These are phyloP conservation scores for Chrysophaeum taylorii DNA, from an alignment of 352 stramenopile species.

Conservation along the genomic window DNA sequence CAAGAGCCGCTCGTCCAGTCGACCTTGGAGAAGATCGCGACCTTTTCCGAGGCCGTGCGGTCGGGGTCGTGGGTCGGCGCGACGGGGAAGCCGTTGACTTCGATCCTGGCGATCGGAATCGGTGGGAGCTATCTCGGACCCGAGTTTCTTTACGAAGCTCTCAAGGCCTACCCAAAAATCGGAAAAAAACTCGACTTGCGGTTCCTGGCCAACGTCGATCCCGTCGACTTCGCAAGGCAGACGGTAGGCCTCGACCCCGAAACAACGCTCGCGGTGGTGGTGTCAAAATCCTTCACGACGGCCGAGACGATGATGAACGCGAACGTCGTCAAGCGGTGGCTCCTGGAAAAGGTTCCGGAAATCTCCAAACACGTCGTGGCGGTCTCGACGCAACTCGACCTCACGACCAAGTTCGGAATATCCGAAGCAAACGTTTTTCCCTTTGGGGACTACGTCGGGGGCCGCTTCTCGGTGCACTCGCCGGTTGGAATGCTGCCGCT, in stretches of 20 bases:
- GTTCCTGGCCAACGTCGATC: slow-evolving; percentile 97
- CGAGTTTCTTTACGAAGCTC: slow-evolving; percentile 90
- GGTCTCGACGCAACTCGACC: slow-evolving; percentile 32
- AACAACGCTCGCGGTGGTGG: slow-evolving; percentile 88
- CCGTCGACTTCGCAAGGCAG: slow-evolving; percentile 81
- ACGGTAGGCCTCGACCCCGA: slow-evolving; percentile 81
- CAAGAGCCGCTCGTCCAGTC: slow-evolving; percentile 60
- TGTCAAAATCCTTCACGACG: slow-evolving; percentile 97
- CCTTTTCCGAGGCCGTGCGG: slow-evolving; percentile 38
- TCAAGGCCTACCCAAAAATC: slow-evolving; percentile 34
- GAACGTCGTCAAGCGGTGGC: slow-evolving; percentile 83
- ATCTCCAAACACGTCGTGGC: slow-evolving; percentile 44
- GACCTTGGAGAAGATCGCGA: slow-evolving; percentile 32
- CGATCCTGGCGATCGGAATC: slow-evolving; percentile 91
- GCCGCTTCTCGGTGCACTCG: slow-evolving; percentile 92
- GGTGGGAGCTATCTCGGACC: slow-evolving; percentile 85
- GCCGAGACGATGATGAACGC: slow-evolving; percentile 98
- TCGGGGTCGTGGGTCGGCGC: slow-evolving; percentile 29
- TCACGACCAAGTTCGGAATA: slow-evolving; percentile 81
- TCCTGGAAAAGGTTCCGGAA: slow-evolving; percentile 40
- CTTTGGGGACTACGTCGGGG: slow-evolving; percentile 98
- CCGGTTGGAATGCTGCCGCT: slow-evolving; percentile 90
- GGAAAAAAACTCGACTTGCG: slow-evolving; percentile 29
- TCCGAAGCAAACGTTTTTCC: slow-evolving; percentile 86
- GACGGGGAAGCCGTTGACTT: slow-evolving; percentile 85